Conservation (phyloP, 768 basidiomycete species). For the Auricularia cornea region DNA sequence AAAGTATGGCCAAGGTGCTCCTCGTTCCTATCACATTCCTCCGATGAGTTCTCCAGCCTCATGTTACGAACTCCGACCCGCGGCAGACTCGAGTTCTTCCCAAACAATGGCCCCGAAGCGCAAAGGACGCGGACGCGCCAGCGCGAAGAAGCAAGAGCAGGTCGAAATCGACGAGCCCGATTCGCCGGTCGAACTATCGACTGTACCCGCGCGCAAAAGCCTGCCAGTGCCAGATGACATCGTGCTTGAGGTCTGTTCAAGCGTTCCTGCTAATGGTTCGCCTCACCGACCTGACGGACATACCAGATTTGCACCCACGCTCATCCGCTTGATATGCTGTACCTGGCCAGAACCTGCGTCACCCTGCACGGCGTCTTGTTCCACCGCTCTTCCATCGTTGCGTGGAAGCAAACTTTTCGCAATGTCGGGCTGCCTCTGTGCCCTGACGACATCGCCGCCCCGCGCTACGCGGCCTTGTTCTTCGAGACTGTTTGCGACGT, state of each 20-base stretch:
- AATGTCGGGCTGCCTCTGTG: not conserved
- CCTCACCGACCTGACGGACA: no score
- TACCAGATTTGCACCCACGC: not conserved
- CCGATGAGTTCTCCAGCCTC: no score
- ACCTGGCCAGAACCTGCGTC: not conserved
- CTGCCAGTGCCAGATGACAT: not conserved
- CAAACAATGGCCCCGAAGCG: no score
- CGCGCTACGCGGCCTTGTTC: not conserved
- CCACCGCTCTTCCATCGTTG: not conserved
- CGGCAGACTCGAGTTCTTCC: no score
- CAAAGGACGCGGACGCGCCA: not conserved
- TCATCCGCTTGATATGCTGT: not conserved
- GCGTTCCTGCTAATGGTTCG: no score
- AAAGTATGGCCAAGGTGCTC: no score
- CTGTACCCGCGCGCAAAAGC: not conserved
- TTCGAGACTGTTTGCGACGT: not conserved
- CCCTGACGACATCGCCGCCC: not conserved
- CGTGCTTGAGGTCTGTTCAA: not conserved
- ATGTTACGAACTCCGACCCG: no score
- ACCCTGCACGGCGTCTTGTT: not conserved
- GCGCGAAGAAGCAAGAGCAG: no score
- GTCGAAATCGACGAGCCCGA: not conserved
- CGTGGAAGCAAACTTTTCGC: not conserved
- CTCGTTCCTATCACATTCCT: no score
- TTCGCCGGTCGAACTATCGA: not conserved